These are phyloP conservation scores for Azolla pinnata DNA, from an alignment of 75 land plant genomes.

Conservation along the genomic window DNA sequence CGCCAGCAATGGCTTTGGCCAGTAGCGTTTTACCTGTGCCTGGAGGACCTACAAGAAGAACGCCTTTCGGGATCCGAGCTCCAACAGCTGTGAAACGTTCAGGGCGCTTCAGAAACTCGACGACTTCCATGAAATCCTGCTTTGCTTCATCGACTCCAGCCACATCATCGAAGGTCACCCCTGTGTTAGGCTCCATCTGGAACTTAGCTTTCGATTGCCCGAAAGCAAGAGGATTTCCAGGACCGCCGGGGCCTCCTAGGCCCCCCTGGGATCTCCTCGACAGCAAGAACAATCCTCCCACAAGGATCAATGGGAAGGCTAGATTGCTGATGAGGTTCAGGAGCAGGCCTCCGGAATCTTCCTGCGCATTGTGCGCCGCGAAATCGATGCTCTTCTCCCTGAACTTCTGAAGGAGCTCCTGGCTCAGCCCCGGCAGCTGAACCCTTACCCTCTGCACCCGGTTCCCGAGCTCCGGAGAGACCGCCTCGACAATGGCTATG, in stretches of 20 bases:
- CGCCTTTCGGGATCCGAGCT: constrained; percentile 95
- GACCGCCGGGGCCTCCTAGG: constrained; percentile 89
- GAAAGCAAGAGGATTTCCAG: constrained; percentile 83
- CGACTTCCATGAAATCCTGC: constrained; percentile 99
- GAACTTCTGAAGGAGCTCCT: constrained; percentile 86
- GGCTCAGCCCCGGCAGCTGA: constrained; percentile 89
- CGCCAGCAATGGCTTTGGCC: constrained; percentile 98
- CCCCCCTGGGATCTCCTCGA: constrained; percentile 88
- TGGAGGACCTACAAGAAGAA: constrained; percentile 94
- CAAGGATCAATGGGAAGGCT: constrained; percentile 78
- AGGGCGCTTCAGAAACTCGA: constrained; percentile 92
- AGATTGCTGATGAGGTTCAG: constrained; percentile 83
- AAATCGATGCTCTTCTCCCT: constrained; percentile 90
- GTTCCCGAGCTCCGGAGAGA: constrained; percentile 89
- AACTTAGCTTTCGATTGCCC: constrained; percentile 98
- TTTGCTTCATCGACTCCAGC: constrained; percentile 99
- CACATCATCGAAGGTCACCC: constrained; percentile 94
- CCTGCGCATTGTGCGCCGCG: constrained; percentile 91
- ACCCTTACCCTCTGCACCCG: constrained; percentile 86
- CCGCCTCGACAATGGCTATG: constrained; percentile 90
- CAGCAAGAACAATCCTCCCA: constrained; percentile 82
- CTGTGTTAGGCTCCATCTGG: constrained; percentile 99
- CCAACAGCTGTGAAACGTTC: constrained; percentile 97
- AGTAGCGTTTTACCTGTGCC: constrained; percentile 94
- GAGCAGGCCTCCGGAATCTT: constrained; percentile 71